Evolutionary conservation across 768 basidiomycete genomes (phyloP).

Genomic region (Boletus vermiculosoides): DNA sequence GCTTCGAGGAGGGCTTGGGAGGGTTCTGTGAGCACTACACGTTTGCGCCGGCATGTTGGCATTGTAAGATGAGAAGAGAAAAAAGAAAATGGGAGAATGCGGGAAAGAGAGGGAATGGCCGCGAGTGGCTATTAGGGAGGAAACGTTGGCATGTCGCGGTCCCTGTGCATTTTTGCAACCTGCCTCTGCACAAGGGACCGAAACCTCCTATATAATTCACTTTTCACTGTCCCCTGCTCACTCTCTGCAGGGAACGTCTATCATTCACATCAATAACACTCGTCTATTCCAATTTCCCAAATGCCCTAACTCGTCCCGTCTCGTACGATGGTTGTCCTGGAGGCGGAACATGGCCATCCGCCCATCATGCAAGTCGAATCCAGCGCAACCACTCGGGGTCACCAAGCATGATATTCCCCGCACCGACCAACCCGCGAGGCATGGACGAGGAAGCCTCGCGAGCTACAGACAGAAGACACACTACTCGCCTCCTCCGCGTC

Average conservation of each 20-base stretch:
- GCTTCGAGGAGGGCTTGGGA: conserved; percentile 66
- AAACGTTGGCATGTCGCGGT: conserved; percentile 45
- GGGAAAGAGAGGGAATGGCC: conserved; percentile 57
- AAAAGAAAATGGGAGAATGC: conserved; percentile 49
- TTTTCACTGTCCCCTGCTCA: conserved; percentile 2
- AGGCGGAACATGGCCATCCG: not conserved
- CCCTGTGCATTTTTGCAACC: conserved; percentile 31
- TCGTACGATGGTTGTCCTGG: not conserved
- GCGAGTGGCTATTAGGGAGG: conserved; percentile 57
- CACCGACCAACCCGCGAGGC: conserved; percentile 1
- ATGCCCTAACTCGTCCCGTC: not conserved
- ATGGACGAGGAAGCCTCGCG: conserved; percentile 1
- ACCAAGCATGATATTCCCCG: conserved; percentile 4
- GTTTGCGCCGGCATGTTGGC: conserved; percentile 88
- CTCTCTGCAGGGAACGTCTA: conserved; percentile 1
- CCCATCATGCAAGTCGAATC: conserved; percentile 13
- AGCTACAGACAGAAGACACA: conserved; percentile 1
- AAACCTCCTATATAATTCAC: conserved; percentile 18
- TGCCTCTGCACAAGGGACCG: conserved; percentile 26
- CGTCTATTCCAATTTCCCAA: conserved; percentile 2
- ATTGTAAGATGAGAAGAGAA: conserved; percentile 50
- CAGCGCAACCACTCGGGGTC: not conserved
- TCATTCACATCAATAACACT: conserved; percentile 3
- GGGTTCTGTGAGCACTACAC: conserved; percentile 85
- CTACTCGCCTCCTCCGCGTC: conserved; percentile 3